Percentiles rank a stretch among this genome's conserved stretches.
Conservation (phyloP, 2,329 filamentous ascomycete species). For the Ophiocordyceps australis region DNA sequence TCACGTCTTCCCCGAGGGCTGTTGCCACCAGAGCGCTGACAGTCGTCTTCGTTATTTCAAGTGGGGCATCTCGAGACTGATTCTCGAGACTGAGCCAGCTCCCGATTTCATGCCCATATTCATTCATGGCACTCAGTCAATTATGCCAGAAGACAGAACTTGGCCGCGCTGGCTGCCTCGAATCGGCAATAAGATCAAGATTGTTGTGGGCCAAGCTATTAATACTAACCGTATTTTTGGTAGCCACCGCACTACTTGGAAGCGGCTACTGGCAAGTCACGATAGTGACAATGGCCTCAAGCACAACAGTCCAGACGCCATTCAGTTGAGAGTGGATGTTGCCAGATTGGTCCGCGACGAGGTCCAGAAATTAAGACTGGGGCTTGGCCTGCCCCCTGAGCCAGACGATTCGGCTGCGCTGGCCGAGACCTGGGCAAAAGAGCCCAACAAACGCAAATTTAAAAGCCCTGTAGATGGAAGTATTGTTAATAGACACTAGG, state of each 20-base stretch:
- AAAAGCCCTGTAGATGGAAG: conserved; percentile 36
- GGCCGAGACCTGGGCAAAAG: conserved; percentile 61
- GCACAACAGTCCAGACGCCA: conserved; percentile 42
- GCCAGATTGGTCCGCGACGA: conserved; percentile 61
- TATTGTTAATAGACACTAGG: conserved; percentile 20
- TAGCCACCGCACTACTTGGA: conserved; percentile 59
- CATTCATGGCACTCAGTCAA: conserved; percentile 70
- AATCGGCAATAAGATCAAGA: conserved; percentile 46
- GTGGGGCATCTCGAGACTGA: conserved; percentile 84
- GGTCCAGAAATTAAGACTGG: conserved; percentile 58
- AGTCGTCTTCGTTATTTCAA: conserved; percentile 90
- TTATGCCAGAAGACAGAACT: conserved; percentile 70
- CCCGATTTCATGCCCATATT: conserved; percentile 89
- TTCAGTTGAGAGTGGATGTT: conserved; percentile 54
- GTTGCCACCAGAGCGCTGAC: conserved; percentile 71
- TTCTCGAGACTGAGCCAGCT: conserved; percentile 73
- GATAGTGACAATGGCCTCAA: conserved; percentile 27
- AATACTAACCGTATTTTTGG: conserved; percentile 62
- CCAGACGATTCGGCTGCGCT: conserved; percentile 61
- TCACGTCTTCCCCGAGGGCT: conserved; percentile 91
- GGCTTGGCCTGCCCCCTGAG: conserved; percentile 53
- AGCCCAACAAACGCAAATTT: conserved; percentile 27
- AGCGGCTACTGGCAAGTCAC: conserved; percentile 36
- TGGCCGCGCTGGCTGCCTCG: conserved; percentile 74
- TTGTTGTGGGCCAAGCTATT: conserved; percentile 65